phyloP scores from a whole-genome alignment of 805 yeast genomes.

The Wickerhamomyces queroliae region DNA sequence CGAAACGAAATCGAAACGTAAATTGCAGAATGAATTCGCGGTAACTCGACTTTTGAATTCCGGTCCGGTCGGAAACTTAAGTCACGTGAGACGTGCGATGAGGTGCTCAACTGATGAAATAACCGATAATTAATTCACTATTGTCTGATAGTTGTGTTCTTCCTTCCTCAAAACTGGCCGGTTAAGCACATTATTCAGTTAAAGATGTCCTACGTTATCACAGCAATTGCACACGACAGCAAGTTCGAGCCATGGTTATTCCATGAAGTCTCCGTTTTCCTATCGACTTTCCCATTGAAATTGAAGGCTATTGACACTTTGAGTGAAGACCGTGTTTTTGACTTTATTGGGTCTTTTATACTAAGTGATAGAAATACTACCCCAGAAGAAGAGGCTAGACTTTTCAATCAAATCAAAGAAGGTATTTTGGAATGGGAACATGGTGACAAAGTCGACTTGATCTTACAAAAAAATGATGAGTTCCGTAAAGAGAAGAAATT shows the following conservation, averaged over 20 bases:
- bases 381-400: slow-evolving; percentile 8
- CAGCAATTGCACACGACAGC: slow-evolving; percentile 22
- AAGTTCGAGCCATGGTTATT: slow-evolving; percentile 14
- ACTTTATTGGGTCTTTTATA: slow-evolving; percentile 21
- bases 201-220: slow-evolving; percentile 13
- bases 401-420: slow-evolving; percentile 9
- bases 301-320: slow-evolving; percentile 23
- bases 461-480: slow-evolving; percentile 33
- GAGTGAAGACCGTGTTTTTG: slow-evolving; percentile 33
- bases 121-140: too few relatives aligned
- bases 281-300: slow-evolving; percentile 26
- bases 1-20: too few relatives aligned
- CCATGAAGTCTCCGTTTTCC: slow-evolving; percentile 18
- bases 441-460: slow-evolving; percentile 31
- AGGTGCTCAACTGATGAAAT: too few relatives aligned
- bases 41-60: too few relatives aligned
- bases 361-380: slow-evolving; percentile 14
- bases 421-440: slow-evolving; percentile 9
- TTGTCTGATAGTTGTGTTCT: too few relatives aligned
- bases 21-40: too few relatives aligned
- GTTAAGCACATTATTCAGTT: too few relatives aligned
- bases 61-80: too few relatives aligned
- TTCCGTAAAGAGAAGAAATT: slow-evolving; percentile 39
- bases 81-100: too few relatives aligned
- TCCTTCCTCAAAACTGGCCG: too few relatives aligned